A percentile compares a stretch with the other conserved stretches of the same genome.
phyloP scores from a whole-genome alignment of 108 stramenopile species.

The Heterococcus sp. region DNA sequence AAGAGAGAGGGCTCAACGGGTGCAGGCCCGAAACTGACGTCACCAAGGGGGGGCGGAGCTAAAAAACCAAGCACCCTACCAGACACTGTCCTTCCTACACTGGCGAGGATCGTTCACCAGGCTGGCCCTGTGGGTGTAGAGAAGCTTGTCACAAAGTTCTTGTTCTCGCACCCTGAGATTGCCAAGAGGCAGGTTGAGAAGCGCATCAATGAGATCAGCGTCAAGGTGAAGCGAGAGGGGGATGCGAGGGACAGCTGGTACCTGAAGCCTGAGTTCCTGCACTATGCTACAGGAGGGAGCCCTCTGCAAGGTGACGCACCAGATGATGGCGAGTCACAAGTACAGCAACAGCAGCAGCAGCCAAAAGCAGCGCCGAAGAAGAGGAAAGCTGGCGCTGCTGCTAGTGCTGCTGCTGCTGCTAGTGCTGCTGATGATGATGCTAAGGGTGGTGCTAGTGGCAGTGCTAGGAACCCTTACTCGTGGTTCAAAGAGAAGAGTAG shows the following conservation, averaged over 20 bases:
- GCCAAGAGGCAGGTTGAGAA: constrained; percentile 50
- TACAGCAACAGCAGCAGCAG: too few species aligned
- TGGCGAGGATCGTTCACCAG: constrained; percentile 14
- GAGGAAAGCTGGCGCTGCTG: neutral
- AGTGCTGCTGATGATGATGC: neutral
- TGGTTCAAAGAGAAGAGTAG: constrained; percentile 17
- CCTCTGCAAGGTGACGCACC: neutral
- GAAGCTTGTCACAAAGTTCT: constrained; percentile 37
- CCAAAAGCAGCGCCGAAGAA: too few species aligned
- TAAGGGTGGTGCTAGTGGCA: neutral
- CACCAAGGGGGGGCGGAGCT: too few species aligned
- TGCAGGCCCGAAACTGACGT: too few species aligned
- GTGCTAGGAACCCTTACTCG: neutral
- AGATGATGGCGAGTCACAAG: too few species aligned
- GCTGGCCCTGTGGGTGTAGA: constrained; percentile 38
- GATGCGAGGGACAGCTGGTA: constrained; percentile 37
- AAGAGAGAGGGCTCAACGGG: too few species aligned
- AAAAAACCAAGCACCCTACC: too few species aligned
- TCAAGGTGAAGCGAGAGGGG: constrained; percentile 38
- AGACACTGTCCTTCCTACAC: constrained; percentile 38
- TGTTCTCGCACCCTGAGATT: constrained; percentile 30
- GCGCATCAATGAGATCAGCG: constrained; percentile 40
- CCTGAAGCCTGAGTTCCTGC: constrained; percentile 33
- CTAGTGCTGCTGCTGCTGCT: neutral
- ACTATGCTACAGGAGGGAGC: too few species aligned